Evolutionary conservation across 2,329 filamentous ascomycete species (phyloP).

Genomic region (Hortaea werneckii): DNA sequence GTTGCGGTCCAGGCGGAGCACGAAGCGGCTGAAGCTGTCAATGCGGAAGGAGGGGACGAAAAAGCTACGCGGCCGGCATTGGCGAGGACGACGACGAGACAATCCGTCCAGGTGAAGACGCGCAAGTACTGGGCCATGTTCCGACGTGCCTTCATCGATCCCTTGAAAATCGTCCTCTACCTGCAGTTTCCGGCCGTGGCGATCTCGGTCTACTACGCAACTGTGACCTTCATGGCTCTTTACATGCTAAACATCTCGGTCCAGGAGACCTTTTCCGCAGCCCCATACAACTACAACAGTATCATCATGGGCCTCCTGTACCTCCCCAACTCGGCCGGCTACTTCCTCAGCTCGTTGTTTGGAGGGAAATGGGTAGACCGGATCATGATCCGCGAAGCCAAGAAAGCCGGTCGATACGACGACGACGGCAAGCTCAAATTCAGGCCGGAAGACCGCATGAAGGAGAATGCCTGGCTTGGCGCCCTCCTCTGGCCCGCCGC

Average conservation of each 20-base stretch:
- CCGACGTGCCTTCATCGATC: conserved; percentile 59
- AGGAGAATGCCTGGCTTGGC: conserved; percentile 71
- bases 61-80: conserved; percentile 16
- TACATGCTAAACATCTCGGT: conserved; percentile 72
- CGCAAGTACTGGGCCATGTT: conserved; percentile 43
- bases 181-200: conserved; percentile 65
- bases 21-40: conserved; percentile 20
- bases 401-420: conserved; percentile 58
- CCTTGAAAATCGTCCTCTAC: conserved; percentile 59
- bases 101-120: conserved; percentile 50
- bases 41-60: conserved; percentile 8
- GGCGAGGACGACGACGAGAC: conserved; percentile 48
- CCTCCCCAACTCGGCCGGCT: conserved; percentile 65
- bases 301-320: conserved; percentile 67
- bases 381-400: conserved; percentile 70
- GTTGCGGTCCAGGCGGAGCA: conserved; percentile 22
- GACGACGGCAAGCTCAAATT: conserved; percentile 55
- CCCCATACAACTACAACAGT: conserved; percentile 59
- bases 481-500: conserved; percentile 59
- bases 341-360: conserved; percentile 56
- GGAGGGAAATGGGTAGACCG: conserved; percentile 69
- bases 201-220: conserved; percentile 62
- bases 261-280: conserved; percentile 54
- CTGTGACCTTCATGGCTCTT: conserved; percentile 63
- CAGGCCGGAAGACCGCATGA: conserved; percentile 70